Base-by-base conservation (phyloP, 176 grass and related monocot species). In the Rhynchospora breviuscula region DNA sequence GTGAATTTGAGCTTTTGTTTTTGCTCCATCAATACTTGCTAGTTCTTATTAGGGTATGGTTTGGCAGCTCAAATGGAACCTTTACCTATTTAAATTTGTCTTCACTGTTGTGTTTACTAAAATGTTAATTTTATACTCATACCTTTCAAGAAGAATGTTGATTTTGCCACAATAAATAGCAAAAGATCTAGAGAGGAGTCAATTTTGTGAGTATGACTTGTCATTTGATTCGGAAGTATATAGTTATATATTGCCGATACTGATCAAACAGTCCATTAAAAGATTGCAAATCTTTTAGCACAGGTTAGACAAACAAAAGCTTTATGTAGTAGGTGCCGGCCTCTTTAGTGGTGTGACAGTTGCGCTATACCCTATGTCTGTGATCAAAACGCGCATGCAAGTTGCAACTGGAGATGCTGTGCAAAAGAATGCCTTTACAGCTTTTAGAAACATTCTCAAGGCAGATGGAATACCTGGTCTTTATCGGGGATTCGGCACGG, bases 311-410 rank as follows among this genome's bases (percentile, higher is more conserved):
- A 99, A 93, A 89, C 89, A 89, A 52, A 99, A 95, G 77, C 83
- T 99, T 66, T 99, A 89, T 21, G 91, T 98, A 84, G 92, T 90
- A 8, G 93, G 96, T 65, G 93, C 93, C 3, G 96, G 96, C 53
- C 84, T 98, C 81, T 98, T 98, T 86, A 95, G 93, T 59, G 83
- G 91, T 49, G 87, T 98, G 80, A 95, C 96, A 21, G 89, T 95
- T 47, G 89, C 89, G 6, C 45, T 95, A 21, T 95, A 99, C 85
- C 96, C 96, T 0, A 80, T 99, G 12, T 95, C 96, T 18, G 96
- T 99, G 81, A 86, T 99, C 70, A 99, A 99, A 91, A 99, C 93
- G 58, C 83, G 93, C 83, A 92, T 99, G 96, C 96, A 99, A 88
- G 93, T 99, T 10, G 96, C 96, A 74, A 89, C 96, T 1, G 89